Conservation (phyloP, 2,329 filamentous ascomycete species). For the Hymenoscyphus albidus region DNA sequence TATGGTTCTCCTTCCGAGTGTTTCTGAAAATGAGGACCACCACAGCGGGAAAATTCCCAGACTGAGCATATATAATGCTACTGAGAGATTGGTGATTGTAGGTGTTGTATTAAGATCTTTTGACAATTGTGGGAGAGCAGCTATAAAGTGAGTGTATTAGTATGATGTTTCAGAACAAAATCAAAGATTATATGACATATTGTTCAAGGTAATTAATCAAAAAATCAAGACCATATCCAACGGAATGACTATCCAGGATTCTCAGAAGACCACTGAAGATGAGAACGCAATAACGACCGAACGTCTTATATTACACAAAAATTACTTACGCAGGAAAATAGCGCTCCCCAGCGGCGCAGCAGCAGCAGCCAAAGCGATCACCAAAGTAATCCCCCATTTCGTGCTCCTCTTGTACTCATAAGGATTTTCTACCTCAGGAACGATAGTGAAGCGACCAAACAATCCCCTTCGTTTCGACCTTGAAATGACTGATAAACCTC, state of each 20-base stretch:
- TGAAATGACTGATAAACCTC: slow-evolving; percentile 41
- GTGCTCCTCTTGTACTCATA: slow-evolving; percentile 67
- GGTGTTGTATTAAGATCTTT: slow-evolving; percentile 57
- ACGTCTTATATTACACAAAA: not conserved
- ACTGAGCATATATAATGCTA: slow-evolving; percentile 76
- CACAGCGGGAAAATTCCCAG: slow-evolving; percentile 84
- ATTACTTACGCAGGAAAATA: slow-evolving; percentile 71
- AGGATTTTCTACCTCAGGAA: slow-evolving; percentile 76
- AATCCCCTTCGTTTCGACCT: slow-evolving; percentile 62
- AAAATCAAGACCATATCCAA: too few relatives aligned
- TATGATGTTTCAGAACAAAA: not conserved
- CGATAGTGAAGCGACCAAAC: slow-evolving; percentile 63
- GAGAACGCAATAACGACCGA: too few relatives aligned
- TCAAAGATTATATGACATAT: too few relatives aligned
- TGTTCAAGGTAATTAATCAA: too few relatives aligned
- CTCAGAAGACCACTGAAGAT: too few relatives aligned
- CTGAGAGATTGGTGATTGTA: slow-evolving; percentile 69
- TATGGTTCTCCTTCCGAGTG: slow-evolving; percentile 68
- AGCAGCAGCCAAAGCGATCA: slow-evolving; percentile 72
- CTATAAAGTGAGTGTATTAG: slow-evolving; percentile 39
- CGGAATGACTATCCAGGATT: too few relatives aligned
- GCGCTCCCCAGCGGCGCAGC: slow-evolving; percentile 79
- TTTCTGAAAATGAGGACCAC: slow-evolving; percentile 77
- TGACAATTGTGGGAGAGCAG: slow-evolving; percentile 63
- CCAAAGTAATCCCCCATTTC: slow-evolving; percentile 81